These are phyloP conservation scores for Microdochium trichocladiopsis DNA, from an alignment of 2,329 filamentous ascomycete species.

Conservation along the genomic window DNA sequence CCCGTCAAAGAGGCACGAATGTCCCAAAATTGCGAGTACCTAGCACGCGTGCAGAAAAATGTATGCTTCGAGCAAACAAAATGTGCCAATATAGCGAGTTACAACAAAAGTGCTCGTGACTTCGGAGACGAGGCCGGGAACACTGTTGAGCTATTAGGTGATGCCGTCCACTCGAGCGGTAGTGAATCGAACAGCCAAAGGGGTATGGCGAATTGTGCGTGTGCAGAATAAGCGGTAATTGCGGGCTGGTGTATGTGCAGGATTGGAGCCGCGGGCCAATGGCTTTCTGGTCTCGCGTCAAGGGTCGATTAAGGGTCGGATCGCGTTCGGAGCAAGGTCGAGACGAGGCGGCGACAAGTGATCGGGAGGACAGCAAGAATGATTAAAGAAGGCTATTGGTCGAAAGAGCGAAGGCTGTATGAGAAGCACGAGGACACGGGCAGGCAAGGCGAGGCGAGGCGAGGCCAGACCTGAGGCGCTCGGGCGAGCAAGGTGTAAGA, in stretches of 20 bases:
- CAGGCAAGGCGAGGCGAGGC: background rate
- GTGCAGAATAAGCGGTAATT: too few relatives aligned
- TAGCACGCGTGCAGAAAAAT: slow-evolving; percentile 6
- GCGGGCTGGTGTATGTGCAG: background rate
- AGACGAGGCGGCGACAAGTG: background rate
- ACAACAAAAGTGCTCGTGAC: background rate
- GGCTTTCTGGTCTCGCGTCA: background rate
- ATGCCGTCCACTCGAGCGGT: background rate
- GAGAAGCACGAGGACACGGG: background rate
- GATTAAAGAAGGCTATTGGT: background rate
- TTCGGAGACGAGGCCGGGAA: background rate
- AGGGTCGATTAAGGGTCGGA: background rate
- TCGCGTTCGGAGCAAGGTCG: background rate
- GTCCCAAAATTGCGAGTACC: slow-evolving; percentile 9
- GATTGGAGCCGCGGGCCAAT: background rate
- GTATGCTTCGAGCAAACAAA: background rate
- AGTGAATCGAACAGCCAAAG: background rate
- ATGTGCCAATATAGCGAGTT: slow-evolving; percentile 4
- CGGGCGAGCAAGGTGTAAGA: slow-evolving; percentile 8
- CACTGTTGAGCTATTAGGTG: background rate
- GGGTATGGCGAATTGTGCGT: background rate
- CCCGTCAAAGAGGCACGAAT: slow-evolving; percentile 42
- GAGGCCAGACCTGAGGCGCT: background rate
- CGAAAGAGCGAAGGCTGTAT: background rate
- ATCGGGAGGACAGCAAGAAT: background rate